Conservation (phyloP, 345 rosid species). For the Trapa incisa region DNA sequence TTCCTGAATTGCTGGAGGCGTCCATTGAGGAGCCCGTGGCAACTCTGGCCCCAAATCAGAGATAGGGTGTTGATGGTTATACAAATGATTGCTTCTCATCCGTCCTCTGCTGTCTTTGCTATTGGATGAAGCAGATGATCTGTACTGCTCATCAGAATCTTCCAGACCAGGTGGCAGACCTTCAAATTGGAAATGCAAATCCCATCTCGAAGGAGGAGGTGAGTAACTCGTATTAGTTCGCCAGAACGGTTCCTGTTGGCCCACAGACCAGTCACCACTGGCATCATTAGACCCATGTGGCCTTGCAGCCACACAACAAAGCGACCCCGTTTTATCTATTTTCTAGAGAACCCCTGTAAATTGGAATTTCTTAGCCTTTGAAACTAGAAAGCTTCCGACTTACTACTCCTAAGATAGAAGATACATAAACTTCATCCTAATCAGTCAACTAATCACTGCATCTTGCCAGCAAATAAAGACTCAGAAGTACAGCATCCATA, state of each 20-base stretch:
- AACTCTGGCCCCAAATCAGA: slow-evolving; percentile 30
- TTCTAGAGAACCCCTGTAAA: slow-evolving; percentile 14
- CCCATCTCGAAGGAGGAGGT: slow-evolving; percentile 47
- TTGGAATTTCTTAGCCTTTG: not conserved
- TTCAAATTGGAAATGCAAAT: slow-evolving; percentile 29
- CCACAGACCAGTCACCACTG: slow-evolving; percentile 44
- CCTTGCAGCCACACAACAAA: slow-evolving; percentile 79
- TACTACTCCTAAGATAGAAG: not conserved
- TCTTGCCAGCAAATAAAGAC: not conserved
- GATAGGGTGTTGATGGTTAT: slow-evolving; percentile 19
- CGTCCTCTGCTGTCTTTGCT: slow-evolving; percentile 37
- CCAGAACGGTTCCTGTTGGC: slow-evolving; percentile 47
- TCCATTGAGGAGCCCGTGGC: slow-evolving; percentile 44
- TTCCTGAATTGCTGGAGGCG: slow-evolving; percentile 43
- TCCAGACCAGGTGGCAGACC: slow-evolving; percentile 28
- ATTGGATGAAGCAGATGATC: slow-evolving; percentile 50
- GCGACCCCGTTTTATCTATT: slow-evolving; percentile 62
- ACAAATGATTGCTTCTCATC: slow-evolving; percentile 24
- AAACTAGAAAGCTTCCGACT: not conserved
- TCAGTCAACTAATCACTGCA: not conserved
- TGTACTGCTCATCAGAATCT: slow-evolving; percentile 20
- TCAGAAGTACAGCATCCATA: not conserved
- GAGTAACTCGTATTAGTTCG: slow-evolving; percentile 46
- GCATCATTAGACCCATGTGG: slow-evolving; percentile 46
- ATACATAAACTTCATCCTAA: not conserved